Conservation (phyloP, 306 rosid genomes). For the Nissolia schottii region DNA sequence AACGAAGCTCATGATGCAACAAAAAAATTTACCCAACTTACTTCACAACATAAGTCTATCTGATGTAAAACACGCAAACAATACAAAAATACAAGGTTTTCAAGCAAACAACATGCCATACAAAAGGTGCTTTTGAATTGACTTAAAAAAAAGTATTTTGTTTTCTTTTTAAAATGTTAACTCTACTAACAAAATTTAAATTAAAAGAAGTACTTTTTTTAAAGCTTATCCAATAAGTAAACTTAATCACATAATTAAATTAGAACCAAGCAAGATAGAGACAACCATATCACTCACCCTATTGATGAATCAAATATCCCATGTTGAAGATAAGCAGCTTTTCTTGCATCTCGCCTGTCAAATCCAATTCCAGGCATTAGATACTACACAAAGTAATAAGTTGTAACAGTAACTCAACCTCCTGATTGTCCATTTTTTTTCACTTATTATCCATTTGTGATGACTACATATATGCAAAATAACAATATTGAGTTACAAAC, state of each 20-base stretch:
- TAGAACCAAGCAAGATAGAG: slow-evolving; percentile 3
- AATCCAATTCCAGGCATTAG: slow-evolving; percentile 28
- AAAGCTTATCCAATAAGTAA: background rate
- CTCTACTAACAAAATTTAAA: no score
- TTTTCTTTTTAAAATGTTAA: no score
- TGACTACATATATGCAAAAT: background rate
- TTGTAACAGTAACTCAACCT: background rate
- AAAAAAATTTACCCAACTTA: background rate
- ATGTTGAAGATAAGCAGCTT: slow-evolving; percentile 89
- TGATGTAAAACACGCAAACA: background rate
- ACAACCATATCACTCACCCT: slow-evolving; percentile 65
- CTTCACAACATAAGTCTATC: background rate
- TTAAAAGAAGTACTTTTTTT: no score
- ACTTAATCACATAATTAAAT: background rate
- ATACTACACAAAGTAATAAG: background rate
- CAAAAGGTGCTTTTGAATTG: no score
- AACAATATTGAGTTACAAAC: background rate
- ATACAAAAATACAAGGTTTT: background rate
- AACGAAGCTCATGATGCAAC: background rate
- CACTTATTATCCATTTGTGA: background rate
- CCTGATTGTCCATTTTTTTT: background rate
- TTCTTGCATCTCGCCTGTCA: slow-evolving; percentile 83
- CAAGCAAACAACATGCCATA: background rate
- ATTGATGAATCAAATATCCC: slow-evolving; percentile 87
- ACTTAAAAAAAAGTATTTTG: no score